Conservation (phyloP, 257 asterid species). For the Linderniella brevidens region DNA sequence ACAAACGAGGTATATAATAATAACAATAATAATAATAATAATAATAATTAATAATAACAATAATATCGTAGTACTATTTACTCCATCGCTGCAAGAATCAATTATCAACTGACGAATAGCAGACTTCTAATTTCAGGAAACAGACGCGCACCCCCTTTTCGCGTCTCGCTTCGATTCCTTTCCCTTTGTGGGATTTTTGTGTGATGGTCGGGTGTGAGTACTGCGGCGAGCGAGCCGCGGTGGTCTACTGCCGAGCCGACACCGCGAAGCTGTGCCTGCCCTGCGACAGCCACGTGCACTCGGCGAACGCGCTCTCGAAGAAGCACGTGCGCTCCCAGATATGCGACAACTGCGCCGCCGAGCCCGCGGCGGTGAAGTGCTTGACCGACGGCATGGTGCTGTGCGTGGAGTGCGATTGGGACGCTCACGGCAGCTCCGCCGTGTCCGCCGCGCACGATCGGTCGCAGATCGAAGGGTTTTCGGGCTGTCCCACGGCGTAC, state of each 20-base stretch:
- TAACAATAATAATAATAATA: too few relatives aligned
- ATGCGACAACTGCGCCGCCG: slow-evolving; percentile 81
- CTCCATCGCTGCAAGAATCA: too few relatives aligned
- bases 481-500: slow-evolving; percentile 53
- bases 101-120: too few relatives aligned
- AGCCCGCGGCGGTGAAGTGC: slow-evolving; percentile 65
- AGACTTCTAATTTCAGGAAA: too few relatives aligned
- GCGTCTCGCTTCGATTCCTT: too few relatives aligned
- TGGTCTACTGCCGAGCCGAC: slow-evolving; percentile 81
- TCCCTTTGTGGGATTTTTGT: too few relatives aligned
- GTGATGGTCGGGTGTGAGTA: slow-evolving; percentile 30
- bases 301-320: slow-evolving; percentile 71
- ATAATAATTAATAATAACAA: too few relatives aligned
- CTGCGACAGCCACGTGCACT: slow-evolving; percentile 87
- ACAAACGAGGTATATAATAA: too few relatives aligned
- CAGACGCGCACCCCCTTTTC: too few relatives aligned
- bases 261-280: slow-evolving; percentile 70
- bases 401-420: slow-evolving; percentile 85
- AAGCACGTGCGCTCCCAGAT: slow-evolving; percentile 88
- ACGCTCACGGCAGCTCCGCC: slow-evolving; percentile 53
- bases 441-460: slow-evolving; percentile 59
- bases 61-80: too few relatives aligned
- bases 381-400: slow-evolving; percentile 63
- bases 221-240: slow-evolving; percentile 44
- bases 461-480: slow-evolving; percentile 34